phyloP scores from a whole-genome alignment of 2,329 filamentous ascomycete species.

The Talaromyces pinophilus region DNA sequence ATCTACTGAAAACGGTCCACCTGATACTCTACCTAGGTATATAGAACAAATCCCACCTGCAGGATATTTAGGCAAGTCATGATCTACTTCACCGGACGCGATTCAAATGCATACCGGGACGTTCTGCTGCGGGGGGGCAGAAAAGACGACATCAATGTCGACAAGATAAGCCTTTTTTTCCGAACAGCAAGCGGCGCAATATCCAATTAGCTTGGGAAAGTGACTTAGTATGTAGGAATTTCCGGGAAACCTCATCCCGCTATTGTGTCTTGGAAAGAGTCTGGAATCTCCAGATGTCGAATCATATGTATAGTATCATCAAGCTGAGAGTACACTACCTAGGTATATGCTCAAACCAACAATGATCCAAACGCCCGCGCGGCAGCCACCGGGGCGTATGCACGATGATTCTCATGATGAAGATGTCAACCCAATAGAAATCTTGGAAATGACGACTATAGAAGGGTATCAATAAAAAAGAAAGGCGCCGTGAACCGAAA shows the following conservation, averaged over 20 bases:
- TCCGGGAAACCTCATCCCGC: neutral
- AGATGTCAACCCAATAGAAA: neutral
- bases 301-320: slow-evolving; percentile 6
- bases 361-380: neutral
- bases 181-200: neutral
- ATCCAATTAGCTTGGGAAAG: neutral
- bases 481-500: neutral
- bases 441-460: neutral
- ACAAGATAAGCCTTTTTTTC: neutral
- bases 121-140: neutral
- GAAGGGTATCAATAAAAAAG: neutral
- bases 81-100: neutral
- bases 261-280: neutral
- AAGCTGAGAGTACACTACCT: neutral
- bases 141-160: neutral
- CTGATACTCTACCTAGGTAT: neutral
- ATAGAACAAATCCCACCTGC: neutral
- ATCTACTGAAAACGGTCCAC: neutral
- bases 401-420: neutral
- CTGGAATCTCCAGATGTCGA: neutral
- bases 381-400: neutral
- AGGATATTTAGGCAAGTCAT: neutral
- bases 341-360: neutral
- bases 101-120: neutral
- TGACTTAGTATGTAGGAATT: neutral